A percentile compares a stretch with the other conserved stretches of the same genome.
These are phyloP conservation scores for Mucor saturninus DNA, from an alignment of 371 early-diverging fungal genomes.

Conservation along the genomic window DNA sequence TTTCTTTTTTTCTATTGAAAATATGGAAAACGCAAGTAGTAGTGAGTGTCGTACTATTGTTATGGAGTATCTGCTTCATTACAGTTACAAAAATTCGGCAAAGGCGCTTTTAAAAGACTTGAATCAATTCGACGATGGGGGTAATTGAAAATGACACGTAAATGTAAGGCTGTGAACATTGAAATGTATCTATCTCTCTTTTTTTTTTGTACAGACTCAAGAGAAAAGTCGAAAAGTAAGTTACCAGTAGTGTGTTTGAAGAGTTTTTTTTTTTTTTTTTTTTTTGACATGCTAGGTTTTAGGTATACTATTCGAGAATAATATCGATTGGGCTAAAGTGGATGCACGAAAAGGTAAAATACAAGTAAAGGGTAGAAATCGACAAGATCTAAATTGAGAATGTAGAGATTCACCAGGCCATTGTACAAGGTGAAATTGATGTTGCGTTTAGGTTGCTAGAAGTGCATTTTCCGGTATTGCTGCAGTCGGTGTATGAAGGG, in stretches of 20 bases:
- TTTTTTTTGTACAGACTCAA: no score
- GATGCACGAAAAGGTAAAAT: conserved; percentile 21
- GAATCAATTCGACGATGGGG: conserved; percentile 6
- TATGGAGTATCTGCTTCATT: conserved; percentile 31
- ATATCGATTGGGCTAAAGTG: conserved; percentile 19
- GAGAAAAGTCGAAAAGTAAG: no score
- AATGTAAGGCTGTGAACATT: not conserved
- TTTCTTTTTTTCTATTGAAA: not conserved
- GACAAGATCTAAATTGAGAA: not conserved
- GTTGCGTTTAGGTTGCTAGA: conserved; percentile 23
- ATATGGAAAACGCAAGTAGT: not conserved
- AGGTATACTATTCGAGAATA: conserved; percentile 3
- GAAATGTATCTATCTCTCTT: not conserved
- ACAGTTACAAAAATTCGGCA: conserved; percentile 28
- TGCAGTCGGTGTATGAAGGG: not conserved
- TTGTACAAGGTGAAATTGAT: conserved; percentile 21
- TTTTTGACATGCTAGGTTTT: not conserved
- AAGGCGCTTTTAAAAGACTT: conserved; percentile 25
- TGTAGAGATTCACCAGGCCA: conserved; percentile 17
- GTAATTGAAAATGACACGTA: not conserved
- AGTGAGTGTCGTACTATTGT: conserved; percentile 24
- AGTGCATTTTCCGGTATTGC: conserved; percentile 15
- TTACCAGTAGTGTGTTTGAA: no score
- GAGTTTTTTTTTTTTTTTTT: not conserved
- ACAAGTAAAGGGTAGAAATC: not conserved